These are phyloP conservation scores for Smallanthus sonchifolius DNA, from an alignment of 129 eudicot genomes.

Conservation along the genomic window DNA sequence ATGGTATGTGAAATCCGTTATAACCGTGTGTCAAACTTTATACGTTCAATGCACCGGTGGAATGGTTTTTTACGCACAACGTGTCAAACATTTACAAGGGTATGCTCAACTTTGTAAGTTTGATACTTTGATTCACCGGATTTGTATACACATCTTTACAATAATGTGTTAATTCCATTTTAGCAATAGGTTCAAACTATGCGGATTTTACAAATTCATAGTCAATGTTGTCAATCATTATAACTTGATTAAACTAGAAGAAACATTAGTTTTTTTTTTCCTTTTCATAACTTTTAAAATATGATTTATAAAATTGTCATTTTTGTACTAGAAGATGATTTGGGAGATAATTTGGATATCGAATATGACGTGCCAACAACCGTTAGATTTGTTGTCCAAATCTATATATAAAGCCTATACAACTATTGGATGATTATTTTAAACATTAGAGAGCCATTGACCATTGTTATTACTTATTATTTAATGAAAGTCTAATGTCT, in stretches of 20 bases:
- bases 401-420: constrained; percentile 1
- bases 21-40: neutral
- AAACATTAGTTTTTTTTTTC: neutral
- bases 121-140: neutral
- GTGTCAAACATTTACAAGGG: neutral
- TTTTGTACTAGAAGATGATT: neutral
- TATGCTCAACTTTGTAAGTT: neutral
- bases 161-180: neutral
- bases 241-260: neutral
- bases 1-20: neutral
- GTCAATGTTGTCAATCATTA: neutral
- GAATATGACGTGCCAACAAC: constrained; percentile 21
- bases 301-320: neutral
- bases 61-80: too few relatives aligned
- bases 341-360: constrained; percentile 15
- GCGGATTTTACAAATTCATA: neutral
- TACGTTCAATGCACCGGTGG: neutral
- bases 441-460: neutral
- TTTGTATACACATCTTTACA: neutral
- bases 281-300: too few relatives aligned
- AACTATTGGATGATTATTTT: constrained; percentile 10
- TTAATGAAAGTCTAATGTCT: constrained; percentile 22
- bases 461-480: constrained; percentile 4
- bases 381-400: constrained; percentile 20
- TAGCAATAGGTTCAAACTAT: too few relatives aligned